Conservation (phyloP, 305 asterid genomes). For the Petunia hybrid region DNA sequence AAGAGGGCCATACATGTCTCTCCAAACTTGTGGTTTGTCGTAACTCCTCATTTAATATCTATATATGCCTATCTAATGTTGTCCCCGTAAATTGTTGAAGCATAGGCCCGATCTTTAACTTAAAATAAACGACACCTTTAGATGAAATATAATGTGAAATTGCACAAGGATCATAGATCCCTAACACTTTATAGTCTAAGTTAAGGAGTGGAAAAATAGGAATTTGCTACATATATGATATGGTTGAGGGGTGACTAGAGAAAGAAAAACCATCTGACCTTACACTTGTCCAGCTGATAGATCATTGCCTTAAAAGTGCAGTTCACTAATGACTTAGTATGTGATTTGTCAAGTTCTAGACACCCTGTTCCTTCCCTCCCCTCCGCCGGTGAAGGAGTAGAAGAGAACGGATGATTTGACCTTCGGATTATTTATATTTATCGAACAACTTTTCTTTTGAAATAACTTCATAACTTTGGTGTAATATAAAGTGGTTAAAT, state of each 20-base stretch:
- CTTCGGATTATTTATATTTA: no score
- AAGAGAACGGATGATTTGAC: no score
- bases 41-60: neutral
- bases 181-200: neutral
- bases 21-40: neutral
- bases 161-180: constrained; percentile 7
- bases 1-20: neutral
- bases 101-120: neutral
- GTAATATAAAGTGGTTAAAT: no score
- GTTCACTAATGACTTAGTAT: no score
- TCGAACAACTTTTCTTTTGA: no score
- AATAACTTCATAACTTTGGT: no score
- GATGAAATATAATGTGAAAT: constrained; percentile 1
- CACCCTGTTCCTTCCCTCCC: no score
- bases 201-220: neutral
- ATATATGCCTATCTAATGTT: neutral
- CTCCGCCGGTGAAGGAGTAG: no score
- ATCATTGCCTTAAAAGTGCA: neutral
- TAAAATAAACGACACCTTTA: neutral
- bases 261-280: neutral
- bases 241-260: neutral
- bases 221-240: neutral
- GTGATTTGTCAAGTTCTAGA: no score
- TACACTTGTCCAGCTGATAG: neutral
- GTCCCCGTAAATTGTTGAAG: neutral